A percentile compares a stretch with the other conserved stretches of the same genome.
These are phyloP conservation scores for Penicillium glabrum DNA, from an alignment of 2,329 filamentous ascomycete genomes.

Conservation along the genomic window DNA sequence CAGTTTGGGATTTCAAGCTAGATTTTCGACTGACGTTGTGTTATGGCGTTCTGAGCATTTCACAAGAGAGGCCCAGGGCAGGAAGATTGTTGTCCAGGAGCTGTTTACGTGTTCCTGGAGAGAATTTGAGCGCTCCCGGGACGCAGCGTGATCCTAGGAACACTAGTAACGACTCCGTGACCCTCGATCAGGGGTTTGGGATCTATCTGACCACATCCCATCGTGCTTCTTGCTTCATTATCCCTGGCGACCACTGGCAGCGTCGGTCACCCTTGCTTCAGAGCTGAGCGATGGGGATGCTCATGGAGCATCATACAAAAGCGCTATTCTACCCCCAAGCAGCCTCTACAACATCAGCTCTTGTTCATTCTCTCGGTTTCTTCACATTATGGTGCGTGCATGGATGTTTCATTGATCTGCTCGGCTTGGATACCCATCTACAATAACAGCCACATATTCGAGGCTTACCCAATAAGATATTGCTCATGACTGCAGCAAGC, in stretches of 20 bases:
- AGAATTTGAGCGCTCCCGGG: too few species aligned
- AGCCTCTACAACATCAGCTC: background rate
- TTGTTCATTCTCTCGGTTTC: too few species aligned
- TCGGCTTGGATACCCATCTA: background rate
- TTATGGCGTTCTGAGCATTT: too few species aligned
- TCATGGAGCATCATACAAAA: background rate
- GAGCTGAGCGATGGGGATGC: background rate
- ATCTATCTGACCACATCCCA: too few species aligned
- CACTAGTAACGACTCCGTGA: too few species aligned
- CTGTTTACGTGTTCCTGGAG: too few species aligned
- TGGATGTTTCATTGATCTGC: background rate
- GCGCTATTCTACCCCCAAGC: background rate
- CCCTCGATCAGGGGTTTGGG: too few species aligned
- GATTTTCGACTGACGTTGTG: too few species aligned
- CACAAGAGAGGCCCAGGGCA: too few species aligned
- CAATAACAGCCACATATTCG: background rate
- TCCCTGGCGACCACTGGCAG: background rate
- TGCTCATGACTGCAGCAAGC: background rate
- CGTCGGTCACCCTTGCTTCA: background rate
- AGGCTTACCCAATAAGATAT: background rate
- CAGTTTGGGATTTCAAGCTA: too few species aligned
- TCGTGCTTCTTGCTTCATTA: background rate
- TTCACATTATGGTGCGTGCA: background rate
- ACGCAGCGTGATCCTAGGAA: too few species aligned
- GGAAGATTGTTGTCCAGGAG: too few species aligned